A percentile compares a stretch with the other conserved stretches of the same genome.
Conservation (phyloP, 768 basidiomycete genomes). For the Hygrophoropsis aurantiaca region DNA sequence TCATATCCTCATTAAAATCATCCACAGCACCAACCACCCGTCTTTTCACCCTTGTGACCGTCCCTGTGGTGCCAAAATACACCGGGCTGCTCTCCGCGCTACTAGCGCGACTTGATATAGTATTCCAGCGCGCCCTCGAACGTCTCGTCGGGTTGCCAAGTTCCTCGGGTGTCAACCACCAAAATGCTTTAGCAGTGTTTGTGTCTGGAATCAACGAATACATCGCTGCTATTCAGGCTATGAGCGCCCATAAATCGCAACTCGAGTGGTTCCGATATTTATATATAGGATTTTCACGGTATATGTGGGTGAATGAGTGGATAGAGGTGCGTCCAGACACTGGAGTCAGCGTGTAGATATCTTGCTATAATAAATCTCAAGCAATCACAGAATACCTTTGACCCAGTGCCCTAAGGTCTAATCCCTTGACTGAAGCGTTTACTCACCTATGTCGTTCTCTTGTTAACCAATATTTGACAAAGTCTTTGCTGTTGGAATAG, state of each 20-base stretch:
- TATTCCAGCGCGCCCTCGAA: slow-evolving; percentile 6
- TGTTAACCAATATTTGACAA: too few species aligned
- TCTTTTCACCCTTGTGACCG: slow-evolving; percentile 62
- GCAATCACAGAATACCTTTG: too few species aligned
- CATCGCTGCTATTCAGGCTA: slow-evolving; percentile 58
- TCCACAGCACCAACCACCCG: slow-evolving; percentile 30
- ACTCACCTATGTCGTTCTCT: too few species aligned
- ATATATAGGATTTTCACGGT: slow-evolving; percentile 75
- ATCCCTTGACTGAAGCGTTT: too few species aligned
- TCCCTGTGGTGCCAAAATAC: slow-evolving; percentile 61
- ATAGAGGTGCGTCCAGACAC: slow-evolving; percentile 38
- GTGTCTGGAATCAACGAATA: slow-evolving; percentile 61
- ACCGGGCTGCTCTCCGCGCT: slow-evolving; percentile 51
- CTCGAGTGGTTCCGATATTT: slow-evolving; percentile 89
- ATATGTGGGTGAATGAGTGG: slow-evolving; percentile 95
- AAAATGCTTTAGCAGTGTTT: slow-evolving; percentile 35
- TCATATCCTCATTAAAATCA: slow-evolving; percentile 33
- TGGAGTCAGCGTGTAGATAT: too few species aligned
- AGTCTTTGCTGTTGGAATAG: too few species aligned
- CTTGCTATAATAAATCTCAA: too few species aligned
- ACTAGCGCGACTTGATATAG: slow-evolving; percentile 47
- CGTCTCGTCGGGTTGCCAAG: neutral
- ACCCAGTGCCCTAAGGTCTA: too few species aligned
- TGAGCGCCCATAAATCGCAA: slow-evolving; percentile 73
- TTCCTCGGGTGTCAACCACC: neutral